Percentiles rank a stretch among this genome's conserved stretches.
These are phyloP conservation scores for Pyrus betulifolia DNA, from an alignment of 306 rosid species.

Conservation along the genomic window DNA sequence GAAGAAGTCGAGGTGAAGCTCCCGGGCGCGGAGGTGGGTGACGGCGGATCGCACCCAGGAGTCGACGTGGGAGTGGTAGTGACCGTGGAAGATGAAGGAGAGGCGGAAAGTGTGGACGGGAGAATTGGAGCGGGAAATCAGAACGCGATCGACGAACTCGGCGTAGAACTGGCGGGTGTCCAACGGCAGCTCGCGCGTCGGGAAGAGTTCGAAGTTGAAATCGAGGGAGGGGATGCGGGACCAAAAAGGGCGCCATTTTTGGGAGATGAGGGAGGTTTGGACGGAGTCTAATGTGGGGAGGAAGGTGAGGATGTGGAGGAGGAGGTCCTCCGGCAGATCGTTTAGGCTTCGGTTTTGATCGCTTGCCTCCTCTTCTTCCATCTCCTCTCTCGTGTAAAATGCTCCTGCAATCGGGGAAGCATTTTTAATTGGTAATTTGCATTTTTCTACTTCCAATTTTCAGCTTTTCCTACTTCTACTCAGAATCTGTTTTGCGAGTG, in stretches of 20 bases:
- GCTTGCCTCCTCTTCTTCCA: not conserved
- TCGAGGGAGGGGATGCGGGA: not conserved
- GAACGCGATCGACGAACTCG: constrained; percentile 1
- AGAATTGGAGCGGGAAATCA: not conserved
- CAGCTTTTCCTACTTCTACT: too few relatives aligned
- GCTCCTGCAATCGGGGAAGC: not conserved
- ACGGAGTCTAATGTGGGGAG: not conserved
- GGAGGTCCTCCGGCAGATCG: not conserved
- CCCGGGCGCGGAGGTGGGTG: not conserved
- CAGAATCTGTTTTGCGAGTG: too few relatives aligned
- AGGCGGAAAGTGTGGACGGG: not conserved
- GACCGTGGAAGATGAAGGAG: not conserved
- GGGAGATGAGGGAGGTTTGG: not conserved
- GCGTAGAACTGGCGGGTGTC: not conserved
- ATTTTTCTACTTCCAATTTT: too few relatives aligned
- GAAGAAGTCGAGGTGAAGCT: constrained; percentile 4
- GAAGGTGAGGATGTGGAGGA: not conserved
- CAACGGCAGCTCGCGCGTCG: not conserved
- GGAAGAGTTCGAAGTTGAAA: constrained; percentile 1
- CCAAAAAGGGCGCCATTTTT: not conserved
- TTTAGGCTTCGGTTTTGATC: not conserved
- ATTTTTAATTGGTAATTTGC: not conserved
- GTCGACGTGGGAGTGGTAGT: constrained; percentile 1
- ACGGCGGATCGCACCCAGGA: constrained; percentile 1
- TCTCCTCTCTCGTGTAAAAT: not conserved